phyloP scores from a whole-genome alignment of 176 grass and related monocot species.

The Avena sativa region DNA sequence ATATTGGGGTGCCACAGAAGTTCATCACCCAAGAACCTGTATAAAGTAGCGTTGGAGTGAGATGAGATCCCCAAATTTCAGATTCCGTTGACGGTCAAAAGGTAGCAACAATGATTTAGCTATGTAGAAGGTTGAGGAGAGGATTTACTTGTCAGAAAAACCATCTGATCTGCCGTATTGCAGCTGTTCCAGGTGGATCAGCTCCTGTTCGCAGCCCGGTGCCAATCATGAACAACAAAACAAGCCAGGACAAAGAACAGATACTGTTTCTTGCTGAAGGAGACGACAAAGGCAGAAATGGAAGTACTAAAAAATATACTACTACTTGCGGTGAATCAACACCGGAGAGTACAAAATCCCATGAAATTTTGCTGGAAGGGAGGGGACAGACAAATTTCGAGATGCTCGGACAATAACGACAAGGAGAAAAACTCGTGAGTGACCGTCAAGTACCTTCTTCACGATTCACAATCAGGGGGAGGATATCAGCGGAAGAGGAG shows the following conservation, averaged over 20 bases:
- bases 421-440: too few species aligned
- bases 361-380: too few species aligned
- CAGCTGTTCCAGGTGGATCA: not conserved
- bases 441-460: too few species aligned
- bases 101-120: not conserved
- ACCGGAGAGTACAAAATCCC: too few species aligned
- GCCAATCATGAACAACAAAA: not conserved
- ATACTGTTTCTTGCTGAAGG: not conserved
- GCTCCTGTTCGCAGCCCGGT: not conserved
- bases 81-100: not conserved
- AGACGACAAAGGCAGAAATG: not conserved
- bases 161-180: constrained; percentile 16
- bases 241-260: not conserved
- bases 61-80: not conserved
- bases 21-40: constrained; percentile 50
- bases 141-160: constrained; percentile 36
- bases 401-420: too few species aligned
- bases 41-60: not conserved
- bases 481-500: too few species aligned
- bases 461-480: too few species aligned
- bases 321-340: too few species aligned
- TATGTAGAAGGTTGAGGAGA: not conserved
- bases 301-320: too few species aligned
- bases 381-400: too few species aligned
- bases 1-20: constrained; percentile 50